Conservation (phyloP, 768 basidiomycete genomes). For the Suillus cothurnatus region DNA sequence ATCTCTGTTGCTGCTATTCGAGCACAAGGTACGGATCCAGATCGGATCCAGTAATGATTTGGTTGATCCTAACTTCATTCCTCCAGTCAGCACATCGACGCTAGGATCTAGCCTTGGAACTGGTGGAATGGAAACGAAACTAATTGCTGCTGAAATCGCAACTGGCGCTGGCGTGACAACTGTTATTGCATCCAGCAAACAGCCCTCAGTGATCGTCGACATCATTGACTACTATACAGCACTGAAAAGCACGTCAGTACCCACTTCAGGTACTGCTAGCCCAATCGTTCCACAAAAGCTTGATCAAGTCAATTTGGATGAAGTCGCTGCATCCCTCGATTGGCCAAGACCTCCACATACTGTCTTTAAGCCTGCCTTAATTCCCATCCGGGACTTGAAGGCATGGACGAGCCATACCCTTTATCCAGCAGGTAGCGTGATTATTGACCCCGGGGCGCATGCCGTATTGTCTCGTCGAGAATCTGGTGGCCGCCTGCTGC, state of each 20-base stretch:
- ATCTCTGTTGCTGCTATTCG: slow-evolving; percentile 82
- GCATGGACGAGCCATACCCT: slow-evolving; percentile 98
- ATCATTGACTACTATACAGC: slow-evolving; percentile 80
- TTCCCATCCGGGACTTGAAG: slow-evolving; percentile 85
- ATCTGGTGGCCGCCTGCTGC: slow-evolving; percentile 89
- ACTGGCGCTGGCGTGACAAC: slow-evolving; percentile 94
- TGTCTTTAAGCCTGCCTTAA: slow-evolving; percentile 72
- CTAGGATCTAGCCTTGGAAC: slow-evolving; percentile 93
- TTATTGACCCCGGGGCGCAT: slow-evolving; percentile 90
- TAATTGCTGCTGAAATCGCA: slow-evolving; percentile 97
- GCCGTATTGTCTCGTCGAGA: slow-evolving; percentile 81
- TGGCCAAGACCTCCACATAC: slow-evolving; percentile 78
- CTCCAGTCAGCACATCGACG: slow-evolving; percentile 85
- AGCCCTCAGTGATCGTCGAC: slow-evolving; percentile 69
- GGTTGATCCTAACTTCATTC: not conserved
- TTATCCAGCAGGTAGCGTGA: slow-evolving; percentile 81
- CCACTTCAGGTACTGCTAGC: slow-evolving; percentile 35
- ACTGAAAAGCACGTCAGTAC: slow-evolving; percentile 38
- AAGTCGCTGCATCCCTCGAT: slow-evolving; percentile 23
- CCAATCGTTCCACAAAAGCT: slow-evolving; percentile 23
- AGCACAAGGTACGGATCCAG: slow-evolving; percentile 58
- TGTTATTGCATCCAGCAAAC: slow-evolving; percentile 83
- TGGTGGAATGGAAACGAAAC: slow-evolving; percentile 98
- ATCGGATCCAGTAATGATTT: not conserved
- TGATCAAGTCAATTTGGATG: slow-evolving; percentile 26